Percentiles rank a stretch among this genome's conserved stretches.
phyloP scores from a whole-genome alignment of 768 basidiomycete species.

The Lactarius akahatsu region DNA sequence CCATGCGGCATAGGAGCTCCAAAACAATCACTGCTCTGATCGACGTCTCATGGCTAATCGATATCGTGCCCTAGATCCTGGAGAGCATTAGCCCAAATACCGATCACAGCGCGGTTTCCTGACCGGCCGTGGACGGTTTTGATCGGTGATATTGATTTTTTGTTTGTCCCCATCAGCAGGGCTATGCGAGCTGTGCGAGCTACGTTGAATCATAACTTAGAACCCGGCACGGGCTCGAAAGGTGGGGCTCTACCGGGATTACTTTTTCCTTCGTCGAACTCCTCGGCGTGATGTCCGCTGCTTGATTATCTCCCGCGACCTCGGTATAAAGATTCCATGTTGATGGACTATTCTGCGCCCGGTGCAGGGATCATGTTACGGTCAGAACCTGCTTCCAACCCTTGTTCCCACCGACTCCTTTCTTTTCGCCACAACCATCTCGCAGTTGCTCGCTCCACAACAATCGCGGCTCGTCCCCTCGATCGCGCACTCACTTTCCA shows the following conservation, averaged over 20 bases:
- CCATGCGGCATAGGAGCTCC: neutral
- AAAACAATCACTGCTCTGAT: neutral
- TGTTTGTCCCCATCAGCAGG: conserved; percentile 6
- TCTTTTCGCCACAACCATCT: conserved; percentile 1
- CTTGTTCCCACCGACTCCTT: neutral
- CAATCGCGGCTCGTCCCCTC: neutral
- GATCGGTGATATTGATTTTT: conserved; percentile 17
- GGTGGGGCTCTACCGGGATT: neutral
- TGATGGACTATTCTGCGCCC: neutral
- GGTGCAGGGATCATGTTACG: conserved; percentile 5
- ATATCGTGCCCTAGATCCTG: neutral
- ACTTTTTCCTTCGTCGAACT: neutral
- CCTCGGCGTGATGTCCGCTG: neutral
- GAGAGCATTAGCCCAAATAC: neutral
- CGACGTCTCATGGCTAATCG: neutral
- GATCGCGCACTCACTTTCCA: neutral
- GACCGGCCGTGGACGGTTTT: conserved; percentile 1
- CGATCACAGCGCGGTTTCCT: neutral
- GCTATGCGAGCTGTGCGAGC: neutral
- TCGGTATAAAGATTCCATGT: neutral
- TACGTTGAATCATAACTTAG: too few relatives aligned
- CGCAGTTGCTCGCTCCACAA: too few relatives aligned
- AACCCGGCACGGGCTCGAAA: too few relatives aligned
- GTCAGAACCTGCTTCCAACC: neutral
- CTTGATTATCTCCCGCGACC: neutral